phyloP scores from a whole-genome alignment of 1,284 basidiomycete species.

The Ganoderma meredithae region DNA sequence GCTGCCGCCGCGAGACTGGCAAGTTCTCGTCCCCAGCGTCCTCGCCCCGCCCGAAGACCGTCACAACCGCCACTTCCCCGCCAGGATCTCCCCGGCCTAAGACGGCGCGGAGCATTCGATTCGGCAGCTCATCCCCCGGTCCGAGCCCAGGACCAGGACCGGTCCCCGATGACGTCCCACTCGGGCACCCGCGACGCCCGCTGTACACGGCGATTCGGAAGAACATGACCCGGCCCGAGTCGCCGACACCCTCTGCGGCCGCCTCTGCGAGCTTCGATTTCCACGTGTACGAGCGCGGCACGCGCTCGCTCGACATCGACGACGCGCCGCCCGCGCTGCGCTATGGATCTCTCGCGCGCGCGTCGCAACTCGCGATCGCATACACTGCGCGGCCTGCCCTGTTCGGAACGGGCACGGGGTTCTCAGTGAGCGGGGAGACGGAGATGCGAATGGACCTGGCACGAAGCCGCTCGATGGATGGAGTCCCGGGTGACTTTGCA shows the following conservation, averaged over 20 bases:
- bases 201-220: conserved; percentile 70
- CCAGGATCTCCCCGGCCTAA: conserved; percentile 23
- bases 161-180: conserved; percentile 24
- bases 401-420: conserved; percentile 27
- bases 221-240: conserved; percentile 55
- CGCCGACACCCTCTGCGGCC: conserved; percentile 38
- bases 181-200: conserved; percentile 49
- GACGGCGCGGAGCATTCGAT: conserved; percentile 24
- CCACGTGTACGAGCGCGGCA: conserved; percentile 28
- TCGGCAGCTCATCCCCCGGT: conserved; percentile 20
- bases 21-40: conserved; percentile 11
- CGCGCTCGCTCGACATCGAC: conserved; percentile 34
- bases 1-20: conserved; percentile 15
- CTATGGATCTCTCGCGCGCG: conserved; percentile 29
- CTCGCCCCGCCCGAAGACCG: conserved; percentile 22
- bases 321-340: conserved; percentile 17
- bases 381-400: conserved; percentile 19
- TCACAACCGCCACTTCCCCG: conserved; percentile 11
- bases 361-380: conserved; percentile 14
- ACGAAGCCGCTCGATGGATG: conserved; percentile 43
- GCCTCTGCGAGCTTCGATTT: conserved; percentile 26
- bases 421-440: conserved; percentile 64
- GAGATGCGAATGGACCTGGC: conserved; percentile 65
- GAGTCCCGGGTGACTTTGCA: conserved; percentile 30
- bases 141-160: neutral